phyloP scores from a whole-genome alignment of 73 alveolate genomes.

The Paramecium biaurelia region DNA sequence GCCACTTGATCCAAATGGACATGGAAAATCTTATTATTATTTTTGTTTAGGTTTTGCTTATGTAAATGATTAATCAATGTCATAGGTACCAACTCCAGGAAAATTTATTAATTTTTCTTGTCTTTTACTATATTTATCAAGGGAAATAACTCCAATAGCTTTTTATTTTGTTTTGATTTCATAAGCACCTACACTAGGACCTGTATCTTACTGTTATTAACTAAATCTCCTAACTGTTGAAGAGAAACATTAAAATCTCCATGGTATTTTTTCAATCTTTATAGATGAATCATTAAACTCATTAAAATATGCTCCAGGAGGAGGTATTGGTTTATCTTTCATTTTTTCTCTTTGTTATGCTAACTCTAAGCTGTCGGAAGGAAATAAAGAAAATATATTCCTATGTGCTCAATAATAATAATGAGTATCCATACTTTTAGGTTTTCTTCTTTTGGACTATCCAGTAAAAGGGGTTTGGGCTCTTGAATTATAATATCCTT shows the following conservation, averaged over 20 bases:
- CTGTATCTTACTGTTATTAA: background rate
- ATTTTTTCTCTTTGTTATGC: slow-evolving; percentile 22
- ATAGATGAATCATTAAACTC: background rate
- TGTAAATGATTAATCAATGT: background rate
- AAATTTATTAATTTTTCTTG: background rate
- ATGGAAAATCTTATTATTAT: background rate
- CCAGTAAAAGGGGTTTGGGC: background rate
- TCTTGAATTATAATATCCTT: background rate
- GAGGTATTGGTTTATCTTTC: slow-evolving; percentile 28
- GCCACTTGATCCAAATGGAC: slow-evolving; percentile 27
- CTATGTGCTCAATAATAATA: slow-evolving; percentile 7
- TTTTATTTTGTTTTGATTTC: background rate
- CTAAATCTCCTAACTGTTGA: slow-evolving; percentile 26
- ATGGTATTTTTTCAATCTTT: background rate
- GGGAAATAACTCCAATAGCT: background rate
- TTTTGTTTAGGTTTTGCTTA: background rate
- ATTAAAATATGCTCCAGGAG: slow-evolving; percentile 16
- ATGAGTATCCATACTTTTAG: background rate
- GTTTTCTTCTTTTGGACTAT: background rate
- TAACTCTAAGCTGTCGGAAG: slow-evolving; percentile 8
- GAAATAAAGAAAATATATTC: slow-evolving; percentile 33
- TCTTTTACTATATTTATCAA: background rate
- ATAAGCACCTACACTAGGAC: slow-evolving; percentile 37
- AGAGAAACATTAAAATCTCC: slow-evolving; percentile 36
- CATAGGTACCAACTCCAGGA: slow-evolving; percentile 47